Conservation (phyloP, 2,329 filamentous ascomycete species). For the Epichloe gansuensis region DNA sequence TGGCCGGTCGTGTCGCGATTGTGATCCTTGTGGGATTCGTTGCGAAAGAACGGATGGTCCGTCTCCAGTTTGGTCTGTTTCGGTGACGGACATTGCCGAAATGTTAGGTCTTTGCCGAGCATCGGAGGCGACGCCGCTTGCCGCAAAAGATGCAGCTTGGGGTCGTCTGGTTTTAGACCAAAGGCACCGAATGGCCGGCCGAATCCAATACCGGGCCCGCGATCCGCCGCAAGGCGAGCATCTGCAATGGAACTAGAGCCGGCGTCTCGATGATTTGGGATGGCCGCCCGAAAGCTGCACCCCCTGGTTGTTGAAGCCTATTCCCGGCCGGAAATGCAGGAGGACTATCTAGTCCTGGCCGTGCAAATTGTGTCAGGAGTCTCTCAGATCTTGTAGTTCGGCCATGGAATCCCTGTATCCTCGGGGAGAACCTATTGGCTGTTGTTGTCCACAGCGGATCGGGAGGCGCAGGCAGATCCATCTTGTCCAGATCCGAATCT, state of each 20-base stretch:
- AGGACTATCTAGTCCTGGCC: conserved; percentile 8
- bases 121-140: conserved; percentile 63
- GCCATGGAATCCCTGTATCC: conserved; percentile 18
- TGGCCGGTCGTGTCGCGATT: conserved; percentile 44
- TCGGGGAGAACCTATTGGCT: conserved; percentile 18
- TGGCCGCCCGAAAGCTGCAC: not conserved
- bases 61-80: conserved; percentile 76
- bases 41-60: conserved; percentile 48
- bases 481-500: conserved; percentile 31
- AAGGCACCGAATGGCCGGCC: conserved; percentile 32
- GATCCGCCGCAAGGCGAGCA: conserved; percentile 2
- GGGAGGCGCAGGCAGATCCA: conserved; percentile 27
- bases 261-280: conserved; percentile 7
- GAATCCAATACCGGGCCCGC: conserved; percentile 15
- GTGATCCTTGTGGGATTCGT: conserved; percentile 32
- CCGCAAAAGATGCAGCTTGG: conserved; percentile 33
- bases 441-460: conserved; percentile 31
- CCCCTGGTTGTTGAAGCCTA: not conserved
- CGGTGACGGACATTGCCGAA: conserved; percentile 73
- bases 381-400: conserved; percentile 10
- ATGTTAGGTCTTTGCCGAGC: conserved; percentile 70
- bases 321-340: conserved; percentile 6
- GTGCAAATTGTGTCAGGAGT: conserved; percentile 15
- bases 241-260: not conserved
- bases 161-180: conserved; percentile 25